phyloP scores from a whole-genome alignment of 371 early-diverging fungal species.

The Mucor racemosus region DNA sequence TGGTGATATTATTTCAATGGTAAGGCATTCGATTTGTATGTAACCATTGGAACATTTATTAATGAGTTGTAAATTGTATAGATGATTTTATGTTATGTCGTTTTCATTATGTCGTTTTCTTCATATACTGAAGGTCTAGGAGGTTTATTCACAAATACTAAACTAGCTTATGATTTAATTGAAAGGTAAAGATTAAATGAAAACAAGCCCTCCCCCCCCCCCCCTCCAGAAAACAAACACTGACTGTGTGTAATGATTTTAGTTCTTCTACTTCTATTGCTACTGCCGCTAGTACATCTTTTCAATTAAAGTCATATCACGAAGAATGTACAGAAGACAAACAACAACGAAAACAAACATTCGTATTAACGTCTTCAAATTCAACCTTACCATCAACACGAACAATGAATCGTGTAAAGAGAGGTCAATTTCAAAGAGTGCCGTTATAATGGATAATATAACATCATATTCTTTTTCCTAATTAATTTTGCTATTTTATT shows the following conservation, averaged over 20 bases:
- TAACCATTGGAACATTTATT: too few relatives aligned
- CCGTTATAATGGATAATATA: background rate
- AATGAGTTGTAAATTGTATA: background rate
- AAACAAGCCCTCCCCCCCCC: too few relatives aligned
- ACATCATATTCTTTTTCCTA: background rate
- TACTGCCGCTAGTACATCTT: background rate
- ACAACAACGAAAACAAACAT: background rate
- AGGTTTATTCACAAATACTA: background rate
- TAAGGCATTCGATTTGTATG: background rate
- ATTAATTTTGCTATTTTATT: background rate
- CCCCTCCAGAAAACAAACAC: background rate
- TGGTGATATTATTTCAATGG: background rate
- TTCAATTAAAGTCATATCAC: background rate
- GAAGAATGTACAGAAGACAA: background rate
- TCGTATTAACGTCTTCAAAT: background rate
- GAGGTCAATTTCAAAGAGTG: background rate
- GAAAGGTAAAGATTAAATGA: background rate
- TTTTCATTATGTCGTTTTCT: slow-evolving; percentile 6
- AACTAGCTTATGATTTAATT: background rate
- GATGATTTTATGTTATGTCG: background rate
- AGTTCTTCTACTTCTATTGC: background rate
- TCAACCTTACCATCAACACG: background rate
- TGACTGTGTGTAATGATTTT: background rate
- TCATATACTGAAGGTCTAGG: background rate
- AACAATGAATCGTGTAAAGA: background rate